A percentile compares a stretch with the other conserved stretches of the same genome.
Conservation (phyloP, 306 rosid genomes). For the Pyrus pyrifolia region DNA sequence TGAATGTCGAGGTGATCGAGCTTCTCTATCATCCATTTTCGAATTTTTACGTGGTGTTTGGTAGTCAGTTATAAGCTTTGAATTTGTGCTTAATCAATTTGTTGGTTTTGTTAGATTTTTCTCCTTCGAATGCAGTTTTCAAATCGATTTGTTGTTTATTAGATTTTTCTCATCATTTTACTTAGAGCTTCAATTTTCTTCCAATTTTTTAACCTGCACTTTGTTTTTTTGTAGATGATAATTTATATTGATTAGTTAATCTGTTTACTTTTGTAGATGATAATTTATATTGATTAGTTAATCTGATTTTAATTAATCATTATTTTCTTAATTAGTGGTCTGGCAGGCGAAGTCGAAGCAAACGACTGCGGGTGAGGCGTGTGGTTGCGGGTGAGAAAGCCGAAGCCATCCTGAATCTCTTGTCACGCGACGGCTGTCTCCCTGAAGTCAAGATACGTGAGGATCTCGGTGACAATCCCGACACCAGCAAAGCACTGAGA, state of each 20-base stretch:
- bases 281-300: background rate
- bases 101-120: background rate
- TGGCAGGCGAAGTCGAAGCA: constrained; percentile 43
- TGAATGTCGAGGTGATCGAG: too few species aligned
- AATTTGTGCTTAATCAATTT: too few species aligned
- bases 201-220: background rate
- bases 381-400: constrained; percentile 50
- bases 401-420: constrained; percentile 63
- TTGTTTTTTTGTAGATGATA: background rate
- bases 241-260: background rate
- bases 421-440: constrained; percentile 48
- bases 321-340: constrained; percentile 10
- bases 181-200: background rate
- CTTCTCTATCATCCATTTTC: too few species aligned
- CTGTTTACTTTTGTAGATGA: background rate
- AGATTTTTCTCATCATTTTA: background rate
- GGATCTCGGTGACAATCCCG: constrained; percentile 84
- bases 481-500: constrained; percentile 96
- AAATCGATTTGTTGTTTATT: background rate
- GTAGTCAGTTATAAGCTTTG: too few species aligned
- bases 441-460: constrained; percentile 78
- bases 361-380: constrained; percentile 1
- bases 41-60: too few species aligned
- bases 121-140: background rate
- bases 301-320: background rate